These are phyloP conservation scores for Pisolithus thermaeus DNA, from an alignment of 1,284 basidiomycete genomes.

Conservation along the genomic window DNA sequence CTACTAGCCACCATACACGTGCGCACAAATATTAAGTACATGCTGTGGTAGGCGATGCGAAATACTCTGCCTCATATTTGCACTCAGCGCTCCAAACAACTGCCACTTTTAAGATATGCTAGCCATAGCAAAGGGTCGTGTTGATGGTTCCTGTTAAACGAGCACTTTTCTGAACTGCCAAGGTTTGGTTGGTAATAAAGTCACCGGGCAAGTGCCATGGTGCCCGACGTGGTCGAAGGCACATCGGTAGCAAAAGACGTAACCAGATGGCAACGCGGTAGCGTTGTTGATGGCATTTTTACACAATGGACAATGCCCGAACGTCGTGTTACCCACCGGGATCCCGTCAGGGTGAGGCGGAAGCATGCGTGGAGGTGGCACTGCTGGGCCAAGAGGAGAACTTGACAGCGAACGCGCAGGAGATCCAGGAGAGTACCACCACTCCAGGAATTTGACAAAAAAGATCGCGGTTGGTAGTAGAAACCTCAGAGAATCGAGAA, in stretches of 20 bases:
- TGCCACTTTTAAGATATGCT: too few species aligned
- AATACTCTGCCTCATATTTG: not conserved
- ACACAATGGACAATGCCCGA: constrained; percentile 85
- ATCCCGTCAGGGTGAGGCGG: constrained; percentile 66
- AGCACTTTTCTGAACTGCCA: constrained; percentile 89
- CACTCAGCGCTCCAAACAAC: not conserved
- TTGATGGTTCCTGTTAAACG: constrained; percentile 38
- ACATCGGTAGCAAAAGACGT: constrained; percentile 95
- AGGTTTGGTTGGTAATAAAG: constrained; percentile 63
- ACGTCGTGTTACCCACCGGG: constrained; percentile 53
- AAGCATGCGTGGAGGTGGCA: constrained; percentile 73
- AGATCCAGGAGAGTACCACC: constrained; percentile 98
- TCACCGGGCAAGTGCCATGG: constrained; percentile 81
- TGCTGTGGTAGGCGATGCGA: not conserved
- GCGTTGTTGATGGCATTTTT: constrained; percentile 75
- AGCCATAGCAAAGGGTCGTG: too few species aligned
- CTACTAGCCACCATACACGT: constrained; percentile 16
- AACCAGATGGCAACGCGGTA: constrained; percentile 87
- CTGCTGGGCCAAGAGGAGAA: constrained; percentile 57
- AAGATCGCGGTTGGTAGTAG: constrained; percentile 92
- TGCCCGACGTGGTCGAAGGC: constrained; percentile 81
- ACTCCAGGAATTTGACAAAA: constrained; percentile 95
- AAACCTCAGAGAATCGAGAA: constrained; percentile 75
- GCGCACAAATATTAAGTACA: not conserved
- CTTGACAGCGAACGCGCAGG: constrained; percentile 66